Conservation (phyloP, 331 rosid species). For the Pyracantha coccinea region DNA sequence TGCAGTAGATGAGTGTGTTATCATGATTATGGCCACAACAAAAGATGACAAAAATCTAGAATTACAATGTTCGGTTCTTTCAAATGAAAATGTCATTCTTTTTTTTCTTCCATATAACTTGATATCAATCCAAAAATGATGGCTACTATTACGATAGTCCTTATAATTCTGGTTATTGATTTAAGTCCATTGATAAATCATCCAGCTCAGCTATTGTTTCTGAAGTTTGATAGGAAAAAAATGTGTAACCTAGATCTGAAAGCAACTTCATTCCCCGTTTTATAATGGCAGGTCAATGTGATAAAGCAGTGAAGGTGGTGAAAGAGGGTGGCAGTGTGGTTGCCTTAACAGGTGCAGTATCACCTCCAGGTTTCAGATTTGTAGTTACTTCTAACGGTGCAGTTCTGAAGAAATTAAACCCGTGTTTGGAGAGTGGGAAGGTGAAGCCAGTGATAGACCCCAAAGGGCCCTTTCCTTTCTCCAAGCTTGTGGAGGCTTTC, state of each 20-base stretch:
- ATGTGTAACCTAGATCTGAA: background rate
- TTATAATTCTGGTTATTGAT: background rate
- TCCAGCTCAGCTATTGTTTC: too few species aligned
- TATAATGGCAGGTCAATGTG: constrained; percentile 73
- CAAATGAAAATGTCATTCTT: background rate
- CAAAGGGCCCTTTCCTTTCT: constrained; percentile 69
- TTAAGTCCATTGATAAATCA: too few species aligned
- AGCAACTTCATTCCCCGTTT: background rate
- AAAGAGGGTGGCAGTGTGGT: constrained; percentile 90
- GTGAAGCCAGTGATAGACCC: constrained; percentile 83
- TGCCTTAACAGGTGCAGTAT: constrained; percentile 78
- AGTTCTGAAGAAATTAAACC: constrained; percentile 72
- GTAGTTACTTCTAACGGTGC: constrained; percentile 86
- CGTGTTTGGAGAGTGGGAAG: constrained; percentile 79
- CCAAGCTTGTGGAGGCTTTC: constrained; percentile 81
- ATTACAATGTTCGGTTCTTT: too few species aligned
- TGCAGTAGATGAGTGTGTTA: background rate
- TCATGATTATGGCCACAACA: background rate
- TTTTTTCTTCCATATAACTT: too few species aligned
- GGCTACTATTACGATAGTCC: too few species aligned
- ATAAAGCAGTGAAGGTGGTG: constrained; percentile 77
- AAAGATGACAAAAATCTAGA: too few species aligned
- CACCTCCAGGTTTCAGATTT: constrained; percentile 95
- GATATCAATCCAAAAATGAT: background rate
- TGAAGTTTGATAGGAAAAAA: too few species aligned